Conservation (phyloP, 441 rosid genomes). For the Erodium chrysanthum region DNA sequence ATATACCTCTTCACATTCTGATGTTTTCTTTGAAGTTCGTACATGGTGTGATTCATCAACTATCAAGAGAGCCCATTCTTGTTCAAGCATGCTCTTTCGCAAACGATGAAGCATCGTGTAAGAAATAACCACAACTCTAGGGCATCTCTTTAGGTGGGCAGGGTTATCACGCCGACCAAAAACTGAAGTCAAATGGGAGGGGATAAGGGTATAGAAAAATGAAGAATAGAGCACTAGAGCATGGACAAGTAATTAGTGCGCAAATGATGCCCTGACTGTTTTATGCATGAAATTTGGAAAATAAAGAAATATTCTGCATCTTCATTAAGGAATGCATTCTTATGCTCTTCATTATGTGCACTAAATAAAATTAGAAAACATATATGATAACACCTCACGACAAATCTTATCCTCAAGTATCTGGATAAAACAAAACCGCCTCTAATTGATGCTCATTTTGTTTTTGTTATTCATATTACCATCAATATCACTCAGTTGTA, state of each 20-base stretch:
- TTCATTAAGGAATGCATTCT: too few species aligned
- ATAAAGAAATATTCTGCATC: background rate
- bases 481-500: background rate
- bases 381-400: background rate
- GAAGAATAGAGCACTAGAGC: background rate
- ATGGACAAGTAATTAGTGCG: background rate
- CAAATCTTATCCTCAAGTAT: background rate
- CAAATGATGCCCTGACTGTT: background rate
- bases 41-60: slow-evolving; percentile 93
- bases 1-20: slow-evolving; percentile 64
- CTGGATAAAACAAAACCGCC: background rate
- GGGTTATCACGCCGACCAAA: slow-evolving; percentile 81
- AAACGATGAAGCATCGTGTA: slow-evolving; percentile 77
- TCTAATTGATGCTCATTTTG: background rate
- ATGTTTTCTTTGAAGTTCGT: slow-evolving; percentile 48
- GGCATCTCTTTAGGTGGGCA: slow-evolving; percentile 48
- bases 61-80: slow-evolving; percentile 75
- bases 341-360: too few species aligned
- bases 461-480: background rate
- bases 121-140: slow-evolving; percentile 82
- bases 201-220: slow-evolving; percentile 6
- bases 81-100: slow-evolving; percentile 55
- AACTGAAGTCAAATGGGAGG: slow-evolving; percentile 35
- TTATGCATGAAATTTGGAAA: background rate
- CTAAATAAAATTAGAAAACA: background rate